Evolutionary conservation across 495 filamentous ascomycete genomes (phyloP).

Genomic region (Poronia punctata): DNA sequence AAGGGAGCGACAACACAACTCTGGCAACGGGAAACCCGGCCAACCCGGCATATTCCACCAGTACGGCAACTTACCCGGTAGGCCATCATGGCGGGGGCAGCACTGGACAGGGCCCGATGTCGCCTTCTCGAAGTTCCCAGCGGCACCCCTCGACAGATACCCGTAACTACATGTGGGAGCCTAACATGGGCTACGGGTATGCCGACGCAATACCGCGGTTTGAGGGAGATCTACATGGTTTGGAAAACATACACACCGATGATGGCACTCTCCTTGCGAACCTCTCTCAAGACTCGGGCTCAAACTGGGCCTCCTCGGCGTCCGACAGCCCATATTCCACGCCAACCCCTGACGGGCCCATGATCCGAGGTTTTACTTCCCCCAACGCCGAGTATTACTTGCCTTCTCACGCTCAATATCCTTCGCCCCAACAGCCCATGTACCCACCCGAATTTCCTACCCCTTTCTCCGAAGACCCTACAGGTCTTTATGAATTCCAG

Average conservation of each 20-base stretch:
- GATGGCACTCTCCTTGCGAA: slow-evolving; percentile 24
- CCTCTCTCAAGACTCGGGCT: slow-evolving; percentile 29
- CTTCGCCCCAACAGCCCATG: slow-evolving; percentile 11
- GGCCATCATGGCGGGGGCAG: slow-evolving; percentile 12
- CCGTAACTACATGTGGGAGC: too few relatives aligned
- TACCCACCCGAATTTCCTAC: neutral
- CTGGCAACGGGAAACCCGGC: slow-evolving; percentile 11
- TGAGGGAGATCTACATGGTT: too few relatives aligned
- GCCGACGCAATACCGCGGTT: too few relatives aligned
- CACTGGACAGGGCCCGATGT: slow-evolving; percentile 19
- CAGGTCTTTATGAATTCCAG: slow-evolving; percentile 16
- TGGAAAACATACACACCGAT: too few relatives aligned
- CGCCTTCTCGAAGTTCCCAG: slow-evolving; percentile 13
- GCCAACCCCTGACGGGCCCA: slow-evolving; percentile 27
- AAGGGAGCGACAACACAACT: slow-evolving; percentile 3
- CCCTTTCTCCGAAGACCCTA: slow-evolving; percentile 18
- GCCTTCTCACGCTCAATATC: slow-evolving; percentile 1
- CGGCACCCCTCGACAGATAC: slow-evolving; percentile 12
- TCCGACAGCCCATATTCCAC: slow-evolving; percentile 45
- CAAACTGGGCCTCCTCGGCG: slow-evolving; percentile 41
- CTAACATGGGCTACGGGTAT: too few relatives aligned
- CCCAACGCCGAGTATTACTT: slow-evolving; percentile 10
- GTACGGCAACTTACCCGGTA: slow-evolving; percentile 14
- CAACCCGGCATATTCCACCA: slow-evolving; percentile 12
- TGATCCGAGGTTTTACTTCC: slow-evolving; percentile 14